Conservation (phyloP, 495 filamentous ascomycete genomes). For the Penicillium malachiteum region DNA sequence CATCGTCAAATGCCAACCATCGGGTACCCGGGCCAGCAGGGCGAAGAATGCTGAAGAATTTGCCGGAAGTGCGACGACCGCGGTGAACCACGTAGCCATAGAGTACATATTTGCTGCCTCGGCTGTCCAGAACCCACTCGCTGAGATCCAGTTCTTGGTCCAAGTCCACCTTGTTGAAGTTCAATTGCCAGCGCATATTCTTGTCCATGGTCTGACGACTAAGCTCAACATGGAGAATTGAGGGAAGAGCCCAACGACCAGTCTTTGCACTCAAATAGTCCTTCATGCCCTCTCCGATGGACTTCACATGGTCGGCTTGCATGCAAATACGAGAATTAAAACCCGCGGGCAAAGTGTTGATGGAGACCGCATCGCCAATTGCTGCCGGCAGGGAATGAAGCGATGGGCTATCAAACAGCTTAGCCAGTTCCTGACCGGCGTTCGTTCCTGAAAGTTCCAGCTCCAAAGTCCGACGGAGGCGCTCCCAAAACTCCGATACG, state of each 20-base stretch:
- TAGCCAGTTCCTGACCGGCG: constrained; percentile 36
- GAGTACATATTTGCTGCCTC: constrained; percentile 51
- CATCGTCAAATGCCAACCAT: constrained; percentile 62
- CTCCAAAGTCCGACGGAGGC: constrained; percentile 51
- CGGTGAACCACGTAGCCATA: constrained; percentile 64
- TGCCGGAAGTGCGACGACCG: constrained; percentile 58
- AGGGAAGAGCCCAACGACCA: constrained; percentile 42
- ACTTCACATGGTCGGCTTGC: constrained; percentile 35
- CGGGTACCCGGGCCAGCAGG: constrained; percentile 55
- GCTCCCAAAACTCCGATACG: constrained; percentile 55
- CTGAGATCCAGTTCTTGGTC: constrained; percentile 53
- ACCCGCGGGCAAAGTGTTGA: constrained; percentile 38
- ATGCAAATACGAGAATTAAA: constrained; percentile 43
- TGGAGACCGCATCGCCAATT: background rate
- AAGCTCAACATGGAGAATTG: constrained; percentile 59
- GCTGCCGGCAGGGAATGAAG: constrained; percentile 4
- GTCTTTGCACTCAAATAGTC: constrained; percentile 34
- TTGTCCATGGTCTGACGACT: constrained; percentile 56
- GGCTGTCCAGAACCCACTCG: constrained; percentile 31
- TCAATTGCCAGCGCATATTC: constrained; percentile 54
- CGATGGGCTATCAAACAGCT: constrained; percentile 46
- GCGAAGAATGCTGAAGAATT: constrained; percentile 61
- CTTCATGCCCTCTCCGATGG: constrained; percentile 31
- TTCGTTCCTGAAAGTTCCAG: constrained; percentile 49
- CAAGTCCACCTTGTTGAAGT: constrained; percentile 55